Evolutionary conservation across 495 filamentous ascomycete genomes (phyloP).

Genomic region (Recurvomyces mirabilis): DNA sequence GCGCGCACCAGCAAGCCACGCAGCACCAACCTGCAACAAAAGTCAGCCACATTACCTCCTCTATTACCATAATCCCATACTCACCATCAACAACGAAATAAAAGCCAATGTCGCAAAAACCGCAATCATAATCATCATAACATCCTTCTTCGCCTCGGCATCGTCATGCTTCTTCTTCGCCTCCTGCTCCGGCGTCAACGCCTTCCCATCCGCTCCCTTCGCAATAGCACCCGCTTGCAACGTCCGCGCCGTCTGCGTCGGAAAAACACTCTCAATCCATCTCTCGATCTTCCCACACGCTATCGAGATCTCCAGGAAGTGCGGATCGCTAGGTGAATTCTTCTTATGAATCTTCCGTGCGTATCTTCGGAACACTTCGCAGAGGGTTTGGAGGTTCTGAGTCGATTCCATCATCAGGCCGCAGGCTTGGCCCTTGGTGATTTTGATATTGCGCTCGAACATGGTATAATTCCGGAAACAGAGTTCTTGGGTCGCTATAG

Average conservation of each 20-base stretch:
- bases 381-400: slow-evolving; percentile 71
- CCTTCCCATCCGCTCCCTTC: slow-evolving; percentile 35
- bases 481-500: slow-evolving; percentile 83
- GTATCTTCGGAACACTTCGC: slow-evolving; percentile 66
- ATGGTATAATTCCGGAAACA: slow-evolving; percentile 87
- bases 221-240: slow-evolving; percentile 28
- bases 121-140: slow-evolving; percentile 51
- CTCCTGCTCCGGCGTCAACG: slow-evolving; percentile 34
- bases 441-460: slow-evolving; percentile 85
- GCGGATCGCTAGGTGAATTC: slow-evolving; percentile 87
- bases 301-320: slow-evolving; percentile 85
- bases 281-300: slow-evolving; percentile 93
- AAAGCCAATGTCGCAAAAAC: slow-evolving; percentile 47
- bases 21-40: slow-evolving; percentile 46
- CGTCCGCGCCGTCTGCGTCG: slow-evolving; percentile 49
- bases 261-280: slow-evolving; percentile 94
- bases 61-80: slow-evolving; percentile 17
- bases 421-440: slow-evolving; percentile 90
- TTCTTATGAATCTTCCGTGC: slow-evolving; percentile 78
- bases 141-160: slow-evolving; percentile 44
- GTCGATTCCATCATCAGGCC: slow-evolving; percentile 82
- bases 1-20: slow-evolving; percentile 54
- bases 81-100: slow-evolving; percentile 58
- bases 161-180: slow-evolving; percentile 40
- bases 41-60: background rate